Conservation (phyloP, 495 filamentous ascomycete genomes). For the Pseudevernia furfuracea region DNA sequence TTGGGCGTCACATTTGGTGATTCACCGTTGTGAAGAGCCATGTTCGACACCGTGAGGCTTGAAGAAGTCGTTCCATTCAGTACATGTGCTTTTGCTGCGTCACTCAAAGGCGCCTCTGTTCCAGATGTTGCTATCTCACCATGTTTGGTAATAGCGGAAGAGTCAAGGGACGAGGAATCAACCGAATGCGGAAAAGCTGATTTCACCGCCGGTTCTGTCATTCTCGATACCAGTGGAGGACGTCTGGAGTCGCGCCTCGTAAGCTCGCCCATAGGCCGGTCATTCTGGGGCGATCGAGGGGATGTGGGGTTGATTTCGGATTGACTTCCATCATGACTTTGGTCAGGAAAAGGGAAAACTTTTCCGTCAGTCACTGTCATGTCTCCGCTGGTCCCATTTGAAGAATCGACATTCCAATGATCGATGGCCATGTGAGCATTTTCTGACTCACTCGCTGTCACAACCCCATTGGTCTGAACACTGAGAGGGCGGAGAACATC, state of each 20-base stretch:
- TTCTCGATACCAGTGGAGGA: slow-evolving; percentile 16
- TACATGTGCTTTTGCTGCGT: slow-evolving; percentile 1
- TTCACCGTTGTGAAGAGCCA: slow-evolving; percentile 6
- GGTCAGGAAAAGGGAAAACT: slow-evolving; percentile 11
- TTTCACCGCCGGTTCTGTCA: slow-evolving; percentile 20
- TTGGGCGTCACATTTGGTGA: not conserved
- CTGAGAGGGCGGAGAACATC: slow-evolving; percentile 15
- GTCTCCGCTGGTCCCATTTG: slow-evolving; percentile 9
- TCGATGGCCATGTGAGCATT: slow-evolving; percentile 25
- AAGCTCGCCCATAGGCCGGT: slow-evolving; percentile 15
- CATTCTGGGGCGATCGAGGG: not conserved
- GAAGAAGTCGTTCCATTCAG: not conserved
- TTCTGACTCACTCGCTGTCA: slow-evolving; percentile 22
- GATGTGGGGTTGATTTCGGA: not conserved
- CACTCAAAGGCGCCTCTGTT: not conserved
- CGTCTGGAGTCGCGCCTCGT: slow-evolving; percentile 11
- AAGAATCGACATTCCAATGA: slow-evolving; percentile 6
- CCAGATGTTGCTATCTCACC: slow-evolving; percentile 11
- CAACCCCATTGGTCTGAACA: slow-evolving; percentile 17
- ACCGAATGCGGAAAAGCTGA: not conserved
- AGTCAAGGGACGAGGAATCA: not conserved
- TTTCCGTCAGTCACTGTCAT: slow-evolving; percentile 1
- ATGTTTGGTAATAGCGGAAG: slow-evolving; percentile 10
- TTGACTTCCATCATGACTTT: not conserved
- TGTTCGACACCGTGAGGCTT: slow-evolving; percentile 13